phyloP scores from a whole-genome alignment of 2,329 filamentous ascomycete genomes.

The Aspergillus latus region DNA sequence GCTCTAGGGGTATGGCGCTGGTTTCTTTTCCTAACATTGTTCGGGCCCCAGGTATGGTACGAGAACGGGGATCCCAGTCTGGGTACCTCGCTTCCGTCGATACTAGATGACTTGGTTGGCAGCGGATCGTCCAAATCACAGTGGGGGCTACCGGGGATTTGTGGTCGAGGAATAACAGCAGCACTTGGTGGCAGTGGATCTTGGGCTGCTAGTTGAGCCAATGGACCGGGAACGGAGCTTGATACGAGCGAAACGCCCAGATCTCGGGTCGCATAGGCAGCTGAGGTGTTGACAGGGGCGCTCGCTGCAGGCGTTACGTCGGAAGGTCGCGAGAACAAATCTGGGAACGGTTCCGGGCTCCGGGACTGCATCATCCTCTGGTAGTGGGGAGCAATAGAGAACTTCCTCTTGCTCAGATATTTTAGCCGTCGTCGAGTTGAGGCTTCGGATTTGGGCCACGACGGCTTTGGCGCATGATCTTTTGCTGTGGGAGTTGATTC shows the following conservation, averaged over 20 bases:
- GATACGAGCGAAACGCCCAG: slow-evolving; percentile 47
- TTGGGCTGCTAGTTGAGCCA: slow-evolving; percentile 36
- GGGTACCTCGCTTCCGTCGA: slow-evolving; percentile 32
- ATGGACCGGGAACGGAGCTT: slow-evolving; percentile 40
- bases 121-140: slow-evolving; percentile 5
- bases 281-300: slow-evolving; percentile 25
- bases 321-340: slow-evolving; percentile 37
- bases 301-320: slow-evolving; percentile 26
- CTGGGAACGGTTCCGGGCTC: slow-evolving; percentile 59
- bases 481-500: slow-evolving; percentile 49
- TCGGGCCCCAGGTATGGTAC: slow-evolving; percentile 52
- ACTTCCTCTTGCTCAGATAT: slow-evolving; percentile 60
- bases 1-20: slow-evolving; percentile 34
- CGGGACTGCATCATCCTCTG: slow-evolving; percentile 61
- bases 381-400: slow-evolving; percentile 63
- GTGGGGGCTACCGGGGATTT: slow-evolving; percentile 21
- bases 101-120: slow-evolving; percentile 19
- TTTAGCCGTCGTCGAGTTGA: slow-evolving; percentile 60
- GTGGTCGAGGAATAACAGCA: slow-evolving; percentile 41
- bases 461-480: slow-evolving; percentile 32
- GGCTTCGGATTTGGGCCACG: slow-evolving; percentile 59
- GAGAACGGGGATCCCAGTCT: slow-evolving; percentile 52
- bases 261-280: slow-evolving; percentile 45
- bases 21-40: slow-evolving; percentile 33
- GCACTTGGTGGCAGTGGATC: slow-evolving; percentile 25